Evolutionary conservation across 208 protist genomes (phyloP), one percentile per base, ranked within the genome.

Genomic region (Crithidia thermophila): DNA sequence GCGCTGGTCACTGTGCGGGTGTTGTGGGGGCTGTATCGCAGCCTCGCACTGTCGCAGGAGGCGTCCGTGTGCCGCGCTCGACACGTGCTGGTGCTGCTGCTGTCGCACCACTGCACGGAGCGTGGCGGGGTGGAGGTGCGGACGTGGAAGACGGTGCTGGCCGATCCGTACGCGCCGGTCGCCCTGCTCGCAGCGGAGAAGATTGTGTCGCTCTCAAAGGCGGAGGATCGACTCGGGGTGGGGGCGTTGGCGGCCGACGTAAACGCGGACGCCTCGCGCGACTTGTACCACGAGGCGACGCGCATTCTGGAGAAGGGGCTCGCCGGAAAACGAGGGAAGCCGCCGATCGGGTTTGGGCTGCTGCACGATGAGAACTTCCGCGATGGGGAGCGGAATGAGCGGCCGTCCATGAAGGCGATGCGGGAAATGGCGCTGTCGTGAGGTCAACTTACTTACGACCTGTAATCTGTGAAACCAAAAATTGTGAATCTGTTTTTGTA

Each of bases 1-100:
- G 52, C 75, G 30, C 71, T 78, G 14, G 11, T 91, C 37, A 84
- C 85, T 3, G 49, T 49, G 33, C 80, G 81, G 28, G 71, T 90
- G n/a, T 66, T 91, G 21, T 94, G 88, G 88, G 85, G 81, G 3
- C 43, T 91, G 6, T 94, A 94, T 51, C 52, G 86, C 21, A 72
- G 70, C 7, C 77, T 94, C 1, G 64, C 53, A n/a, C 43, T 47
- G 16, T 79, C 78, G 18, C 81, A 94, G 27, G 67, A 46, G 3
- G 53, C 65, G 21, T 64, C 79, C n/a, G 85, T 75, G 25, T 90
- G 88, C 56, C 70, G 82, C 6, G 79, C 85, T 0, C 80, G 88
- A 10, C 79, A 85, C 50, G 81, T 90, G 36, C 68, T 94, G 30
- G 77, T 82, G 50, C 46, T 67, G 20, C 50, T 79, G 58, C 58